Conservation (phyloP, 768 basidiomycete genomes). For the Suillus placidus region DNA sequence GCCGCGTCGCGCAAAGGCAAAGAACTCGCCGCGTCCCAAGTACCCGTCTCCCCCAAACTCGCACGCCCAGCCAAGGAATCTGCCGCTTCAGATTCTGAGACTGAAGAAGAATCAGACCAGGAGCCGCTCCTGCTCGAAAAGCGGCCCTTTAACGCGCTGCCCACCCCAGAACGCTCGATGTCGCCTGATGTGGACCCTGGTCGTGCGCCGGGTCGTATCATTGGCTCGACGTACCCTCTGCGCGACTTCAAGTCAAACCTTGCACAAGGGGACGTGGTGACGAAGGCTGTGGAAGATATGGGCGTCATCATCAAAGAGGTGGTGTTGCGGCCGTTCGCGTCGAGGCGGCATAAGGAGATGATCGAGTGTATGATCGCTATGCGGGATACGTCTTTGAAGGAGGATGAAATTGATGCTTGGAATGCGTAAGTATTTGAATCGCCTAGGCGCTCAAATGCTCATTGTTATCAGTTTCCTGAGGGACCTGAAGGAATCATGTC, state of each 20-base stretch:
- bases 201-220: conserved; percentile 69
- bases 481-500: conserved; percentile 59
- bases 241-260: conserved; percentile 76
- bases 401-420: conserved; percentile 85
- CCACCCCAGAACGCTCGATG: conserved; percentile 57
- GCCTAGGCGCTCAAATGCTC: not conserved
- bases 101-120: conserved; percentile 41
- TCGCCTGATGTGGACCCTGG: conserved; percentile 50
- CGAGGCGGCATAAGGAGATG: conserved; percentile 67
- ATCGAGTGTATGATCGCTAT: conserved; percentile 71
- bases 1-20: conserved; percentile 9
- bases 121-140: conserved; percentile 26
- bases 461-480: conserved; percentile 54
- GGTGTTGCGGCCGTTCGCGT: conserved; percentile 69
- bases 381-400: conserved; percentile 67
- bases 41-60: conserved; percentile 4
- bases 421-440: conserved; percentile 55
- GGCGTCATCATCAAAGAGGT: conserved; percentile 71
- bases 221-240: conserved; percentile 74
- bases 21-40: conserved; percentile 13
- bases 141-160: conserved; percentile 35
- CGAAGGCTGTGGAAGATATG: conserved; percentile 84
- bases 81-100: conserved; percentile 58
- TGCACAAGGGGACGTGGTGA: conserved; percentile 74
- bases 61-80: conserved; percentile 23